Evolutionary conservation across 805 yeast species (phyloP), one percentile per base, ranked within the genome.

Genomic region (Lipomyces orientalis): DNA sequence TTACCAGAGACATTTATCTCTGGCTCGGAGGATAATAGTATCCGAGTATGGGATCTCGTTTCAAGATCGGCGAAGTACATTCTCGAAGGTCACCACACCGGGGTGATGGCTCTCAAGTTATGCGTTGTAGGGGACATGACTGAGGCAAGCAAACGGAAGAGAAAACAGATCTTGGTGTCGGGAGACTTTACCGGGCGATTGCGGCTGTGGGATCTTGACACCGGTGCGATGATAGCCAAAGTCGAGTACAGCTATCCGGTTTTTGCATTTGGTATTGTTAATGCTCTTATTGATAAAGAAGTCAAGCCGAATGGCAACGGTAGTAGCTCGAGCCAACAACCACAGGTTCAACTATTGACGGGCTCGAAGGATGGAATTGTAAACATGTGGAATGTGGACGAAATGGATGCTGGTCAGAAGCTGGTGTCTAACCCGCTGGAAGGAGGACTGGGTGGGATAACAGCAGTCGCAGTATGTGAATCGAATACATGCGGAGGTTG

Each of bases 291-390:
- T 34, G 25, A 33, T 10, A 16, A 9, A 10, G 16, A 16, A n/a
- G 22, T 12, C 16, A 39, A 25, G 14, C 25, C 25, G 46, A 19
- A 56, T 56, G 29, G 49, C 14, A 37, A n/a, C 4, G 49, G 25
- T 25, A 34, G 14, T n/a, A 33, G 10, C 31, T 5, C 37, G 16
- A 19, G 12, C 19, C 29, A 52, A 43, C 12, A 54, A 29, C 25
- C 16, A 39, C 61, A 34, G n/a, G 31, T 61, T 7, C 63, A 58
- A 5, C 34, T 67, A 7, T 34, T 67, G 29, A 67, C 71, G 4
- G 71, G 71, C 14, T 67, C 71, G 3, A 67, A 65, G 34, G 71
- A 67, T 58, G 71, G 71, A 5, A 22, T 64, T 14, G 22, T 67
- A 22, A 65, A 67, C 25, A 19, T 51, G 19, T 67, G 71, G 71